Percentiles rank a stretch among this genome's conserved stretches.
Evolutionary conservation across 148 eudicot species (phyloP).

Genomic region (Talinum fruticosum): DNA sequence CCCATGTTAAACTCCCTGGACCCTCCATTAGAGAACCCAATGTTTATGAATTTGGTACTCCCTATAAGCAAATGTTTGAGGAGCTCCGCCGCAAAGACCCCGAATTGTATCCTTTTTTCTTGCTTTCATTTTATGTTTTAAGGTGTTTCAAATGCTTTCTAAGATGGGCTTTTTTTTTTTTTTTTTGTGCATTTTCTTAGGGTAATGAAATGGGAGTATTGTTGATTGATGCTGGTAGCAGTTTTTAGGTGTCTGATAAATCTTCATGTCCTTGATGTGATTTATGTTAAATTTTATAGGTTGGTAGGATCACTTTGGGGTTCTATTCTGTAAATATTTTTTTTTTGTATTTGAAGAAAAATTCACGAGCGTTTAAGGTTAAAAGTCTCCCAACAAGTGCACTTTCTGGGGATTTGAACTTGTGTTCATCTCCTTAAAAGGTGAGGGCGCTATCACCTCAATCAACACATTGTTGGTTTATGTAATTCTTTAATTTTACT

Average conservation of each 20-base stretch:
- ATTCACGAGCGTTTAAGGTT: too few species aligned
- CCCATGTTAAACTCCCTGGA: slow-evolving; percentile 93
- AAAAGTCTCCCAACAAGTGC: too few species aligned
- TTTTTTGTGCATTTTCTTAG: too few species aligned
- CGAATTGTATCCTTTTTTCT: slow-evolving; percentile 57
- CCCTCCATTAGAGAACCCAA: slow-evolving; percentile 91
- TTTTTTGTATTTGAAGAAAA: too few species aligned
- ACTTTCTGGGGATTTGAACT: too few species aligned
- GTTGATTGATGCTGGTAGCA: background rate
- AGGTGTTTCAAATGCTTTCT: background rate
- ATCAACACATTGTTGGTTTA: too few species aligned
- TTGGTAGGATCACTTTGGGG: background rate
- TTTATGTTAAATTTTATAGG: background rate
- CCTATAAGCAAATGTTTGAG: slow-evolving; percentile 90
- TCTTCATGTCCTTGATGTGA: background rate
- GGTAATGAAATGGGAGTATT: background rate
- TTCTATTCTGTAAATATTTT: too few species aligned
- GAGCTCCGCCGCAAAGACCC: slow-evolving; percentile 92
- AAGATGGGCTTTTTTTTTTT: background rate
- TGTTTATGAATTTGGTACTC: slow-evolving; percentile 90
- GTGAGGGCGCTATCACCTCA: too few species aligned
- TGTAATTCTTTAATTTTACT: too few species aligned
- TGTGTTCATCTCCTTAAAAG: too few species aligned
- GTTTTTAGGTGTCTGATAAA: background rate
- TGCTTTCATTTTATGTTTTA: background rate